Base-by-base conservation (phyloP, 2,329 filamentous ascomycete genomes). In the Xylariaceae sp. region DNA sequence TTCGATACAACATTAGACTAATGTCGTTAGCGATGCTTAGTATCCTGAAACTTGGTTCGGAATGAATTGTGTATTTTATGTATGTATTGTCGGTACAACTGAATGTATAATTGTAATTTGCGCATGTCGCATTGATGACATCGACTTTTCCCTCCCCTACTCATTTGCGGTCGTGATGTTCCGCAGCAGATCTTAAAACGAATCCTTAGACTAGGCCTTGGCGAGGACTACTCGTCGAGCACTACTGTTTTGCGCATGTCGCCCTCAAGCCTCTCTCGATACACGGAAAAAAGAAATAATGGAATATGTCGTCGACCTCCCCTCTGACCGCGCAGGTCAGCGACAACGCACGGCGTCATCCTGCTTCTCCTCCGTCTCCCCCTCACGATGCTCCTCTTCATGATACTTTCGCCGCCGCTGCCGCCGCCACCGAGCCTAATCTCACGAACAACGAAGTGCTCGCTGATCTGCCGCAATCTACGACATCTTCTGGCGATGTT, bases 241-340 rank as follows among this genome's bases (percentile, higher is more conserved):
- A n/a, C n/a, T n/a, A n/a, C n/a, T n/a, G n/a, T n/a, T n/a, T 33
- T 33, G 30, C 30, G 30, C 30, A 13, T 13, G 15, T 33, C 15
- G 10, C 15, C 15, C 15, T 13, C 30, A 4, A 13, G 10, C 30
- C 30, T 33, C 15, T n/a, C 10, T 6, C 10, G 7, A n/a, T 9
- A 6, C 15, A 42, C 27, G 27, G 46, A 32, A 21, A 13, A 11
- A 43, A 30, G 27, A 50, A 55, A 67, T 57, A 53, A 67, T 66
- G 65, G 66, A 60, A 64, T 42, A 68, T 67, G 65, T 64, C 66
- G 59, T 51, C 57, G 40, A 60, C 56, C 54, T 59, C 60, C 44
- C 40, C 60, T 42, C 47, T 57, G 60, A 58, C 59, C 55, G 58
- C 62, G 26, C 49, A 54, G 50, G 59, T 50, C 54, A 48, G 37